phyloP scores from a whole-genome alignment of 352 stramenopile species.

The Globisporangium middletonii region DNA sequence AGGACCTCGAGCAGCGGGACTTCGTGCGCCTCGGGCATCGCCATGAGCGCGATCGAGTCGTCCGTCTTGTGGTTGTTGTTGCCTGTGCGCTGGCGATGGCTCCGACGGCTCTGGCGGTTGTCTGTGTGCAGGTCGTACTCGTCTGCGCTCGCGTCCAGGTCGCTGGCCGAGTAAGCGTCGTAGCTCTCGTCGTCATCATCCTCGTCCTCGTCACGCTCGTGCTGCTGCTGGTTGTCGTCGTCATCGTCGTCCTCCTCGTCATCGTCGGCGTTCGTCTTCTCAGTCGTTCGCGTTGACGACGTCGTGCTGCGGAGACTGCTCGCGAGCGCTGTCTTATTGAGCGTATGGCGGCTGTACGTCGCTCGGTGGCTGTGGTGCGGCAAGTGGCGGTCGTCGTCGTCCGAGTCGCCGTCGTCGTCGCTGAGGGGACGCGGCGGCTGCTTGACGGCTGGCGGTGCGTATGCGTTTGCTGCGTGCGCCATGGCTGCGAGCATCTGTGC shows the following conservation, averaged over 20 bases:
- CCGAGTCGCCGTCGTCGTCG: conserved; percentile 1
- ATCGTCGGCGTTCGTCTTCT: conserved; percentile 12
- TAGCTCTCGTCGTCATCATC: background rate
- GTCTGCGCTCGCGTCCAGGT: background rate
- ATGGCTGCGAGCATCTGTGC: conserved; percentile 38
- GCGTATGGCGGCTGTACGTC: background rate
- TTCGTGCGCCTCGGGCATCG: conserved; percentile 28
- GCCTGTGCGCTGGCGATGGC: no score
- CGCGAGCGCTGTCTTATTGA: conserved; percentile 1
- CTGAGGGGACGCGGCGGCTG: background rate
- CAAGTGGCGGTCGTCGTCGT: conserved; percentile 2
- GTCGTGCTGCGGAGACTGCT: conserved; percentile 5
- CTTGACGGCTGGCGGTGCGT: background rate
- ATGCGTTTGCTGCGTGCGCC: conserved; percentile 13
- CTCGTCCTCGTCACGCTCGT: conserved; percentile 10
- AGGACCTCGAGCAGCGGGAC: conserved; percentile 41
- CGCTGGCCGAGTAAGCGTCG: conserved; percentile 4
- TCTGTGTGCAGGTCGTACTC: conserved; percentile 7
- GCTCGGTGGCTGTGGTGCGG: background rate
- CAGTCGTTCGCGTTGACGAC: conserved; percentile 14
- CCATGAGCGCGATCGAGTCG: conserved; percentile 15
- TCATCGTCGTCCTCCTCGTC: conserved; percentile 11
- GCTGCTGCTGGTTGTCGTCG: conserved; percentile 12
- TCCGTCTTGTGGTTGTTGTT: conserved; percentile 12
- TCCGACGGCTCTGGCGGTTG: no score